phyloP scores from a whole-genome alignment of 179 eudicot species.

The Spergularia azorica region DNA sequence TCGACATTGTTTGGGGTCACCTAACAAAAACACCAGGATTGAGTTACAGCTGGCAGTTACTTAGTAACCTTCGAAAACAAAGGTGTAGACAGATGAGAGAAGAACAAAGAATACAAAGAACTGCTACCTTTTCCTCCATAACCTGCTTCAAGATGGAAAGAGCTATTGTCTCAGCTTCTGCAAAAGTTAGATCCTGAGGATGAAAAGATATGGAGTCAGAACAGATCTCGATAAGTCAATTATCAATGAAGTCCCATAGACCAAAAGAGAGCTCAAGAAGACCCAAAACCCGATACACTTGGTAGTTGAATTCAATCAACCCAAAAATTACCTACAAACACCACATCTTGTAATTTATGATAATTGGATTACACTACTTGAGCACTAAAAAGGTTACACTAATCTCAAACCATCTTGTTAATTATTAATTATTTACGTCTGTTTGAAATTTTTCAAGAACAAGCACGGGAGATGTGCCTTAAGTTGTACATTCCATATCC shows the following conservation, averaged over 20 bases:
- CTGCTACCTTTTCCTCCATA: conserved; percentile 93
- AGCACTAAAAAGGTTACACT: no score
- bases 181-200: conserved; percentile 72
- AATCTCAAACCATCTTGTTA: no score
- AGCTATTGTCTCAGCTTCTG: conserved; percentile 91
- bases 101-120: conserved; percentile 4
- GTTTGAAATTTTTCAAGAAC: no score
- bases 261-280: neutral
- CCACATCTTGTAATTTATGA: neutral
- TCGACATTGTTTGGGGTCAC: conserved; percentile 88
- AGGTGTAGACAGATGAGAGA: neutral
- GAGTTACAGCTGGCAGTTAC: neutral
- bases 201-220: conserved; percentile 1
- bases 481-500: no score
- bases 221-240: neutral
- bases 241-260: neutral
- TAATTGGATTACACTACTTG: no score
- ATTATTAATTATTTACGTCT: no score
- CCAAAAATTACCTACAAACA: neutral
- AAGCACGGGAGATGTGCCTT: no score
- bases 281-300: neutral
- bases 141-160: conserved; percentile 96
- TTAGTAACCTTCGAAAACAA: neutral
- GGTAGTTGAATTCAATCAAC: neutral
- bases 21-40: conserved; percentile 35